A percentile compares a stretch with the other conserved stretches of the same genome.
Evolutionary conservation across 1,284 basidiomycete species (phyloP).

Genomic region (Fomitopsis betulina): DNA sequence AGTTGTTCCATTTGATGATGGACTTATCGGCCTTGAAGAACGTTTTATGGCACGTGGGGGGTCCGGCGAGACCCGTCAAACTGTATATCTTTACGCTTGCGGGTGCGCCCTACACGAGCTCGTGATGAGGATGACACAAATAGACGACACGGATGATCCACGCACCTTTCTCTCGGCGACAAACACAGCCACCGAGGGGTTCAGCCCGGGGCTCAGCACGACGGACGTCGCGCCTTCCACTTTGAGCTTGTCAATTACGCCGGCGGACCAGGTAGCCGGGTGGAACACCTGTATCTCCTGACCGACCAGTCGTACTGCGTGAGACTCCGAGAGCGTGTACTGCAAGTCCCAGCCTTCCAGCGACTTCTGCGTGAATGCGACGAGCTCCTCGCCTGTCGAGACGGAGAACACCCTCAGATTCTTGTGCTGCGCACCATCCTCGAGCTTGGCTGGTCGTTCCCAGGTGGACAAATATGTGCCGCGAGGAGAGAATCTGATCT

Average conservation of each 20-base stretch:
- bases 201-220: constrained; percentile 76
- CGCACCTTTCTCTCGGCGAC: constrained; percentile 88
- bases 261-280: constrained; percentile 75
- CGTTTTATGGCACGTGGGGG: constrained; percentile 77
- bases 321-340: constrained; percentile 88
- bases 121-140: background rate
- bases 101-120: constrained; percentile 70
- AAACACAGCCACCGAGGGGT: constrained; percentile 86
- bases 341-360: constrained; percentile 87
- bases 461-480: constrained; percentile 93
- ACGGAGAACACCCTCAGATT: constrained; percentile 85
- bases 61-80: constrained; percentile 56
- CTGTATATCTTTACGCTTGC: constrained; percentile 86
- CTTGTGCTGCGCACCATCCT: constrained; percentile 81
- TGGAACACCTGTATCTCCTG: constrained; percentile 88
- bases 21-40: constrained; percentile 97
- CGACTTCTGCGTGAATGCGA: constrained; percentile 80
- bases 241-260: constrained; percentile 76
- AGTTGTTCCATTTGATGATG: constrained; percentile 94
- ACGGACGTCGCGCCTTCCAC: constrained; percentile 80
- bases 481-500: constrained; percentile 88
- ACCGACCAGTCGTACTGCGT: constrained; percentile 80
- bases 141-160: background rate
- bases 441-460: constrained; percentile 84
- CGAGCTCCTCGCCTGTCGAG: constrained; percentile 77